Base-by-base conservation (phyloP, 225 moss, liverwort and hornwort genomes). In the Bryoerythrophyllum caledonicum region DNA sequence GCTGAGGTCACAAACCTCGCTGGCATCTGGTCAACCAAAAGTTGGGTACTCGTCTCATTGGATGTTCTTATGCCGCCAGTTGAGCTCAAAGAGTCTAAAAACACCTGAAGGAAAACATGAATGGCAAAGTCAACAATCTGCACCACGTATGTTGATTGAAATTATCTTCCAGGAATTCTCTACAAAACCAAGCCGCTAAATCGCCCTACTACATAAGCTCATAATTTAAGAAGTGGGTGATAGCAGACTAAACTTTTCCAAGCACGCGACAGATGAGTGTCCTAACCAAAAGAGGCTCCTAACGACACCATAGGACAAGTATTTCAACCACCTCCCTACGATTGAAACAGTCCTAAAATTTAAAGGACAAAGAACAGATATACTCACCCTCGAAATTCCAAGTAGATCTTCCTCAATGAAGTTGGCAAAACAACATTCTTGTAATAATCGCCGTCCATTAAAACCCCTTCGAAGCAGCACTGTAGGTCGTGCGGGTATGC, bases 51-150 rank as follows among this genome's bases (percentile, higher is more conserved):
- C 43, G 71, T 53, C 71, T 66, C 32, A 59, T 60, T 66, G 56
- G 60, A n/a, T 53, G 16, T 48, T 38, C 23, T 46, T 37, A 52
- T 37, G 54, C 46, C 55, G 16, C 40, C 57, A 41, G 49, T 67
- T 30, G 68, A 26, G 26, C 38, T 38, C 38, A 38, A n/a, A n/a
- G n/a, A n/a, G n/a, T 61, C 30, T 16, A 1, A 63, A 34, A 56
- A 37, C 16, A 73, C 73, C 83, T 84, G 73, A 53, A 43, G 21
- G 54, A 53, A 64, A 38, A 38, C 38, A 10, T 19, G 6, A 57
- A 68, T 12, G n/a, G 14, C 23, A 14, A 6, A 20, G 25, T 73
- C 41, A 68, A 52, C 41, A 40, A 71, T 34, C 34, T 70, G 25
- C 48, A 62, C 16, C 55, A 56, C 37, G 19, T 32, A 73, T 60